phyloP scores from a whole-genome alignment of 1,139 yeast genomes.

The Sugiyamaella castrensis region DNA sequence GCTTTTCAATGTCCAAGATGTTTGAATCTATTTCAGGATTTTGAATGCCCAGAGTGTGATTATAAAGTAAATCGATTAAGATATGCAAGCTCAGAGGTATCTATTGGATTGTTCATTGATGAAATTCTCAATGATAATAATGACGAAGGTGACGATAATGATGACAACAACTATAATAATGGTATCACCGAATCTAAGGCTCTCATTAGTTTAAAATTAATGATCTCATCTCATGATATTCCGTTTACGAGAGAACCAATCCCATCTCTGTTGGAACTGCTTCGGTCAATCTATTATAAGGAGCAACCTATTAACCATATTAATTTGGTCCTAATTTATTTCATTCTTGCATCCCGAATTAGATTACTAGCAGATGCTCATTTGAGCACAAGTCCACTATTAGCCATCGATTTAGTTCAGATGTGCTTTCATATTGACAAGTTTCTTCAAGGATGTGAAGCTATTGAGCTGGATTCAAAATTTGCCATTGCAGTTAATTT shows the following conservation, averaged over 20 bases:
- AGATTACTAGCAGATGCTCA: constrained; percentile 2
- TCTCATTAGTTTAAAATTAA: background rate
- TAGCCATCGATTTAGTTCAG: too few relatives aligned
- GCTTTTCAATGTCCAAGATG: constrained; percentile 12
- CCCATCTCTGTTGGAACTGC: constrained; percentile 1
- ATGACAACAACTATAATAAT: background rate
- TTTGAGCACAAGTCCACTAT: background rate
- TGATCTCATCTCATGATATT: constrained; percentile 5
- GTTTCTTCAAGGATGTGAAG: too few relatives aligned
- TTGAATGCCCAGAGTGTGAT: constrained; percentile 6
- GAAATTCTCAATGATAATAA: background rate
- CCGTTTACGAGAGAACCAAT: constrained; percentile 7
- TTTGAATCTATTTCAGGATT: background rate
- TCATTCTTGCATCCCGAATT: background rate
- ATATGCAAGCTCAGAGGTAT: background rate
- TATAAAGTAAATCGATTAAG: background rate
- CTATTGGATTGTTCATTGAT: background rate
- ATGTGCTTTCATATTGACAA: too few relatives aligned
- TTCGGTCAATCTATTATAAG: background rate
- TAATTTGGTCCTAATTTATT: constrained; percentile 1
- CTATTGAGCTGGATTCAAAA: too few relatives aligned
- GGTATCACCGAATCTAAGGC: background rate
- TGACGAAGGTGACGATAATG: background rate
- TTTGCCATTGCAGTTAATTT: too few relatives aligned
- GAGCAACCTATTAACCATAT: background rate